These are phyloP conservation scores for Phialophora expanda DNA, from an alignment of 2,329 filamentous ascomycete species.

Conservation along the genomic window DNA sequence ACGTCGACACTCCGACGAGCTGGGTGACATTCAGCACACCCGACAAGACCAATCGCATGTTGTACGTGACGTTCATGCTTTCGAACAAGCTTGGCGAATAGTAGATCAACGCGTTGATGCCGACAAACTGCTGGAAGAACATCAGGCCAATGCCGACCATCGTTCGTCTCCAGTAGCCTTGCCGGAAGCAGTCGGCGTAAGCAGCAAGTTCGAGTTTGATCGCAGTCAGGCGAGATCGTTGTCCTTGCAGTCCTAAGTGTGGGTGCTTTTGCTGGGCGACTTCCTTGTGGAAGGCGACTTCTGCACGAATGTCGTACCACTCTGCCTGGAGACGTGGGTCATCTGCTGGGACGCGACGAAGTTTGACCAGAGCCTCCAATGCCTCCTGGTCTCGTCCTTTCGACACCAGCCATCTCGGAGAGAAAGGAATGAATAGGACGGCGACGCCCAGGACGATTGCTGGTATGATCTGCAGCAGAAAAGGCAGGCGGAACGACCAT, in stretches of 20 bases:
- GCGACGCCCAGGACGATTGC: slow-evolving; percentile 46
- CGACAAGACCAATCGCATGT: slow-evolving; percentile 60
- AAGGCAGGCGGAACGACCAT: slow-evolving; percentile 56
- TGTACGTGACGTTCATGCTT: slow-evolving; percentile 52
- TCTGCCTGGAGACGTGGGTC: slow-evolving; percentile 56
- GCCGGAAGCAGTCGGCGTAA: slow-evolving; percentile 58
- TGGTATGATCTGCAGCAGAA: slow-evolving; percentile 54
- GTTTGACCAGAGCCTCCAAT: slow-evolving; percentile 46
- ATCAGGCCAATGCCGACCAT: slow-evolving; percentile 60
- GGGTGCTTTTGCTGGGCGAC: slow-evolving; percentile 48
- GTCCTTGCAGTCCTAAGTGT: slow-evolving; percentile 36
- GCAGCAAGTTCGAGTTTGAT: slow-evolving; percentile 56
- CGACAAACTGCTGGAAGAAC: slow-evolving; percentile 64
- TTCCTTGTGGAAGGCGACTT: slow-evolving; percentile 54
- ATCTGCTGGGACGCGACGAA: slow-evolving; percentile 50
- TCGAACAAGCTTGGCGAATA: slow-evolving; percentile 67
- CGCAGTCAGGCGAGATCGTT: slow-evolving; percentile 19
- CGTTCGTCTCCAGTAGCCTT: slow-evolving; percentile 56
- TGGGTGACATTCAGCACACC: slow-evolving; percentile 60
- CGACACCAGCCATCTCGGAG: slow-evolving; percentile 59
- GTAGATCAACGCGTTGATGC: slow-evolving; percentile 62
- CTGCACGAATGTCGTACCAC: slow-evolving; percentile 56
- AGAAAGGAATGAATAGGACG: slow-evolving; percentile 57
- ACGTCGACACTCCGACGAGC: slow-evolving; percentile 53
- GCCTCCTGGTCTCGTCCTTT: slow-evolving; percentile 48